Evolutionary conservation across 2,329 filamentous ascomycete genomes (phyloP).

Genomic region (Diaporthe ilicicola): DNA sequence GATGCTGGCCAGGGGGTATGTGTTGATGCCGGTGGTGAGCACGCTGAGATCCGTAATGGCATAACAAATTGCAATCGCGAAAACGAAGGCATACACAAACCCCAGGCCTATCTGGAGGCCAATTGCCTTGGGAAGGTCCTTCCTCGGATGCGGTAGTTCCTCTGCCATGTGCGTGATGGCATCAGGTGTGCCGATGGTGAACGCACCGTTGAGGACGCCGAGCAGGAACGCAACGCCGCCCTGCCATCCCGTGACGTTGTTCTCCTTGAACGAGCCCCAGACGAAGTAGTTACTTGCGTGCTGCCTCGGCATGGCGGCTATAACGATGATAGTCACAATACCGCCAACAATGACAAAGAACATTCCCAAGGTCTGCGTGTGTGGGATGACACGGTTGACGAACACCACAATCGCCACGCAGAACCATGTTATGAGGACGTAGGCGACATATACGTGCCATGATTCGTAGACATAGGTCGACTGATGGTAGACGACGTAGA

Average conservation of each 20-base stretch:
- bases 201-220: conserved; percentile 73
- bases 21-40: conserved; percentile 58
- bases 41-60: conserved; percentile 62
- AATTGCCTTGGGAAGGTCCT: conserved; percentile 60
- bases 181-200: conserved; percentile 72
- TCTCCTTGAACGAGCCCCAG: conserved; percentile 57
- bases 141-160: conserved; percentile 59
- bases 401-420: conserved; percentile 62
- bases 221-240: conserved; percentile 71
- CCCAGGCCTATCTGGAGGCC: conserved; percentile 57
- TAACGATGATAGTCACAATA: conserved; percentile 61
- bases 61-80: conserved; percentile 61
- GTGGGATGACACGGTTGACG: conserved; percentile 63
- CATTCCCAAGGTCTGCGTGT: conserved; percentile 60
- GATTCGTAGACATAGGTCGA: conserved; percentile 55
- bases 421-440: conserved; percentile 63
- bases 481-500: conserved; percentile 68
- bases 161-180: conserved; percentile 70
- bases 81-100: conserved; percentile 58
- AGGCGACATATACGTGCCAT: conserved; percentile 69
- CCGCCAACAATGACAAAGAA: conserved; percentile 63
- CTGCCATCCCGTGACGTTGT: conserved; percentile 61
- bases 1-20: conserved; percentile 70
- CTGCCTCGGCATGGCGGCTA: conserved; percentile 58
- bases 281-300: conserved; percentile 62